Base-by-base conservation (phyloP, 2,329 filamentous ascomycete species). In the Paraphoma sp. region DNA sequence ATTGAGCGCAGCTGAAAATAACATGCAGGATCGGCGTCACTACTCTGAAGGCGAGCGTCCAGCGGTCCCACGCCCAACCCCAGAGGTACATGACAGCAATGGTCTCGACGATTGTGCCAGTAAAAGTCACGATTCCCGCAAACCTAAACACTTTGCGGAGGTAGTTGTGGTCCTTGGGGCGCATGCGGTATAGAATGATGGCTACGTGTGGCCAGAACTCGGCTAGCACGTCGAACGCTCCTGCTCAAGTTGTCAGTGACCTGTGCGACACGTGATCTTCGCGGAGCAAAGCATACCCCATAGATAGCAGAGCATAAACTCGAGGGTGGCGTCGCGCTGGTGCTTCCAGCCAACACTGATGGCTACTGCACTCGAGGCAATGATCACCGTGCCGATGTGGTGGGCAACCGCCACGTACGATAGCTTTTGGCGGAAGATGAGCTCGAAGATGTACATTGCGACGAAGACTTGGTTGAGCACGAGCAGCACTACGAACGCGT, bases 391-490 rank as follows among this genome's bases (percentile, higher is more conserved):
- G 0, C 77, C 77, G 4, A 77, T 57, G 50, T 82, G 80, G 51
- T 82, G 80, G 10, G 74, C 59, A 1, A 77, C 75, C 4, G 77
- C 76, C 18, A 82, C 74, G 0, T 73, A 75, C 1, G 78, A 80
- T 4, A 81, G 65, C 44, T 76, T 76, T 1, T 68, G 60, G 5
- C 79, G 74, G 52, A 79, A 81, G 43, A 81, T 68, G 6, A 82
- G 67, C 60, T 82, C 80, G 48, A 81, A 81, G 11, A 80, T 63
- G 53, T 82, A 81, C 77, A 81, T 81, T n/a, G 68, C 78, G 12
- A 78, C 76, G 29, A 82, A 64, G 59, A 80, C 71, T 47, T 81
- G 77, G 5, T 53, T 53, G 16, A 42, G 23, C 12, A 53, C 44
- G 17, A 53, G 44, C 3, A 53, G 51, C 6, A 53, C 51, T 53